phyloP scores from a whole-genome alignment of 495 filamentous ascomycete genomes.

The Poronia punctata region DNA sequence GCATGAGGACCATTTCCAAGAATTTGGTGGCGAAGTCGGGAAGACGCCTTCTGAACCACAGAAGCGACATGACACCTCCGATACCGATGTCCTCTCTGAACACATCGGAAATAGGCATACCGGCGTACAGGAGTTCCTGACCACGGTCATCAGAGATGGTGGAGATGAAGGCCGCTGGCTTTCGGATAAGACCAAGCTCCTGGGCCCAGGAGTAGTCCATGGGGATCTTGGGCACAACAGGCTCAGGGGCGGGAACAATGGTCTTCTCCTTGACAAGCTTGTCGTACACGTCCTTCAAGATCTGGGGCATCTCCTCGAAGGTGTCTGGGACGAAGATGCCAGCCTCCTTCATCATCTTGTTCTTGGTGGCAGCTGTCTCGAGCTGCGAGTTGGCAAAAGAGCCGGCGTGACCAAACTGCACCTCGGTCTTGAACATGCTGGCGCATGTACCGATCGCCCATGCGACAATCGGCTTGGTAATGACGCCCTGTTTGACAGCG shows the following conservation, averaged over 20 bases:
- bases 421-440: conserved; percentile 99
- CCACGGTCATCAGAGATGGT: conserved; percentile 99
- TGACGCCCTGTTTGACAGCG: conserved; percentile 84
- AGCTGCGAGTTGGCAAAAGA: conserved; percentile 98
- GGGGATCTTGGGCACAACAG: conserved; percentile 94
- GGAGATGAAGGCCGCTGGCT: conserved; percentile 98
- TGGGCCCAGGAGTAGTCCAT: conserved; percentile 99
- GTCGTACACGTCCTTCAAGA: conserved; percentile 74
- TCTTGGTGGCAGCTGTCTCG: conserved; percentile 93
- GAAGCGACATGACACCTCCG: conserved; percentile 97
- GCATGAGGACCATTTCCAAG: conserved; percentile 99
- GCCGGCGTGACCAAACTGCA: conserved; percentile 98
- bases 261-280: conserved; percentile 73
- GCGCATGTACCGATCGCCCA: conserved; percentile 99
- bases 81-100: conserved; percentile 99
- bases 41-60: conserved; percentile 99
- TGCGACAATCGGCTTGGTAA: conserved; percentile 96
- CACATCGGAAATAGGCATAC: conserved; percentile 98
- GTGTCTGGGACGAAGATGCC: conserved; percentile 92
- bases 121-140: conserved; percentile 96
- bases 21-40: conserved; percentile 96
- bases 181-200: conserved; percentile 97
- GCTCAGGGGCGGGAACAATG: conserved; percentile 81
- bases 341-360: conserved; percentile 90
- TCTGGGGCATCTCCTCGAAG: conserved; percentile 85